phyloP scores from a whole-genome alignment of 768 basidiomycete genomes.

The Termitomyces sp. region DNA sequence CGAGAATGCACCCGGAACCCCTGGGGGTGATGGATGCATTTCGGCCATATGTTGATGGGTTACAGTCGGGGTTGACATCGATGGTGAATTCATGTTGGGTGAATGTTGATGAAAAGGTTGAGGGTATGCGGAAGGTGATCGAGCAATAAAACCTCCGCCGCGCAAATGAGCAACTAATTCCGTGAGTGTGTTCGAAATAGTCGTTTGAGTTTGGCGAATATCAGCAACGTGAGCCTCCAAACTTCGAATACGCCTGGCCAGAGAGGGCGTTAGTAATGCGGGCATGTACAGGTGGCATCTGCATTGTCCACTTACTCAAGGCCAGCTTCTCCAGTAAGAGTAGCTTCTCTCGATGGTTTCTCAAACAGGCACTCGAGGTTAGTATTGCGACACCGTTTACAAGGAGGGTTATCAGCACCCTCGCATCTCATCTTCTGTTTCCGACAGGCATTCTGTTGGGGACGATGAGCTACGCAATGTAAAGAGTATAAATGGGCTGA shows the following conservation, averaged over 20 bases:
- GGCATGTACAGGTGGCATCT: conserved; percentile 4
- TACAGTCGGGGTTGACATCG: conserved; percentile 48
- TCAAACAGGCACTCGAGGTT: conserved; percentile 94
- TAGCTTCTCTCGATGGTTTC: conserved; percentile 86
- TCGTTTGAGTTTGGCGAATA: conserved; percentile 67
- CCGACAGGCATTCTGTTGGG: conserved; percentile 82
- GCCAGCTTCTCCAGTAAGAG: conserved; percentile 85
- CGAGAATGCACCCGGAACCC: conserved; percentile 27
- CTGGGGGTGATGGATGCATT: conserved; percentile 39
- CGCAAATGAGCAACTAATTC: conserved; percentile 82
- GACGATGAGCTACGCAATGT: conserved; percentile 13
- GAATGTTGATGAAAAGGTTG: conserved; percentile 60
- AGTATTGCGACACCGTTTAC: conserved; percentile 86
- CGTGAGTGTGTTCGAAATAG: conserved; percentile 76
- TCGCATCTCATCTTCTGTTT: conserved; percentile 98
- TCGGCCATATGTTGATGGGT: conserved; percentile 39
- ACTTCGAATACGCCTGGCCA: conserved; percentile 79
- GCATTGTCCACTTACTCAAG: conserved; percentile 62
- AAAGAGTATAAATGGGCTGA: conserved; percentile 32
- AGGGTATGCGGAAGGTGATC: conserved; percentile 65
- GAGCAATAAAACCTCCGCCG: conserved; percentile 45
- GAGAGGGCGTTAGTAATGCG: conserved; percentile 19
- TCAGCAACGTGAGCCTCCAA: conserved; percentile 86
- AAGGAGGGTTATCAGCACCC: conserved; percentile 96
- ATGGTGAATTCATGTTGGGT: conserved; percentile 63